These are phyloP conservation scores for Endoconidiophora polonica DNA, from an alignment of 2,329 filamentous ascomycete species.

Conservation along the genomic window DNA sequence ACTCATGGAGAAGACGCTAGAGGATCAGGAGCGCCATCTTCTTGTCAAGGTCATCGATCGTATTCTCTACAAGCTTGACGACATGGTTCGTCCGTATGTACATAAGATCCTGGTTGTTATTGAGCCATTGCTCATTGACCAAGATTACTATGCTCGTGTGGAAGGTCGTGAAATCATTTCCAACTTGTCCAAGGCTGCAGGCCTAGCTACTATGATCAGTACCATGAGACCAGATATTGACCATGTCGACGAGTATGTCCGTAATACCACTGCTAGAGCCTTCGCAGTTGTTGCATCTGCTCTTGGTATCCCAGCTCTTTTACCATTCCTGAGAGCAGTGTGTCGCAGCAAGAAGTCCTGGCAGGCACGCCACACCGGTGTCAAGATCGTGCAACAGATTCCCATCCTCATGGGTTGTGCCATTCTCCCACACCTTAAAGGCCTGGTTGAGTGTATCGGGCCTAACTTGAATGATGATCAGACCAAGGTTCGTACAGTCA, in stretches of 20 bases:
- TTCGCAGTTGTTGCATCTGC: constrained; percentile 96
- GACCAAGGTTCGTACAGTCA: constrained; percentile 93
- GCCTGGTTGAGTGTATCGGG: constrained; percentile 87
- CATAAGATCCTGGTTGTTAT: constrained; percentile 99
- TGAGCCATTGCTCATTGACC: constrained; percentile 95
- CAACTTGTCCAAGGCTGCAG: constrained; percentile 90
- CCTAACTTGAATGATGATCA: constrained; percentile 96
- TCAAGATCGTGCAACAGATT: constrained; percentile 98
- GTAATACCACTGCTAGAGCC: constrained; percentile 91
- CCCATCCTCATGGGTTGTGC: constrained; percentile 98
- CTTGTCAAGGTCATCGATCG: constrained; percentile 98
- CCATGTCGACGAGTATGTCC: constrained; percentile 93
- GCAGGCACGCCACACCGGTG: constrained; percentile 93
- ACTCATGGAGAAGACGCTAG: constrained; percentile 94
- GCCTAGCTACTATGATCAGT: constrained; percentile 96
- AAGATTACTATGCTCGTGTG: constrained; percentile 97
- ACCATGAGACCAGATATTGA: constrained; percentile 98
- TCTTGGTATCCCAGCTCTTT: constrained; percentile 81
- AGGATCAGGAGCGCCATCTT: constrained; percentile 94
- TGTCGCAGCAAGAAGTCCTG: constrained; percentile 98
- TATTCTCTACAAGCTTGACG: constrained; percentile 95
- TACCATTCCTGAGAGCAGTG: constrained; percentile 88
- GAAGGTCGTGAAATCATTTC: constrained; percentile 98
- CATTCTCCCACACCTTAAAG: constrained; percentile 86
- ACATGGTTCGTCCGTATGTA: constrained; percentile 86